Percentiles rank a stretch among this genome's conserved stretches.
phyloP scores from a whole-genome alignment of 768 basidiomycete genomes.

The Filobasidium floriforme region DNA sequence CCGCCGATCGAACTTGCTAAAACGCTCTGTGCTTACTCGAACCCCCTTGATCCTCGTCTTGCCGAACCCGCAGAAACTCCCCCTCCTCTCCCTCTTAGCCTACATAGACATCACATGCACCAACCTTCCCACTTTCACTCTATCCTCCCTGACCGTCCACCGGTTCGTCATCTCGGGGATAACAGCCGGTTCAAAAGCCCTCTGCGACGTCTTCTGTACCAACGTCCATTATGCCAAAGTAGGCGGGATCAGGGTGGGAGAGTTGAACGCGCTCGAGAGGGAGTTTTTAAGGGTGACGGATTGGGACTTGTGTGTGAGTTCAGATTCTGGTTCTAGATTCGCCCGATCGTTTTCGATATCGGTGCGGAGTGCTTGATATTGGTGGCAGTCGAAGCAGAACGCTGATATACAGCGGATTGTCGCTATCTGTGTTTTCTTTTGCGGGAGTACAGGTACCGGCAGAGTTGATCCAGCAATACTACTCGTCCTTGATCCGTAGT shows the following conservation, averaged over 20 bases:
- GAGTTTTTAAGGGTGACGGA: constrained; percentile 87
- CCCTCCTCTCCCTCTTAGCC: constrained; percentile 43
- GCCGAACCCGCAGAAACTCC: constrained; percentile 36
- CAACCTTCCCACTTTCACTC: constrained; percentile 75
- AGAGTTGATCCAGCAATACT: constrained; percentile 85
- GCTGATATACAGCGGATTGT: not conserved
- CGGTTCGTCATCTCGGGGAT: constrained; percentile 93
- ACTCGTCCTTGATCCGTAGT: constrained; percentile 82
- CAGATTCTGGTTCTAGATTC: too few species aligned
- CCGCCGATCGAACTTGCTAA: too few species aligned
- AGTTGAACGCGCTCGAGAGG: constrained; percentile 88
- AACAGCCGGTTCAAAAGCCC: constrained; percentile 84
- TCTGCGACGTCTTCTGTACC: constrained; percentile 91
- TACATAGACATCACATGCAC: constrained; percentile 61
- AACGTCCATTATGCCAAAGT: constrained; percentile 93
- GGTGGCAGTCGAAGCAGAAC: not conserved
- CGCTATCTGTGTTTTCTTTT: not conserved
- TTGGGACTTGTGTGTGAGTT: constrained; percentile 82
- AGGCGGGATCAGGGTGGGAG: constrained; percentile 81
- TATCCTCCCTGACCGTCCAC: constrained; percentile 93
- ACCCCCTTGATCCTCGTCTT: constrained; percentile 55
- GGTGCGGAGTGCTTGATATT: too few species aligned
- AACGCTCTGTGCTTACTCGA: constrained; percentile 23
- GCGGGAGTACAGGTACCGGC: constrained; percentile 64
- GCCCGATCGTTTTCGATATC: too few species aligned